phyloP scores from a whole-genome alignment of 2,329 filamentous ascomycete genomes.

The Botryotinia calthae region DNA sequence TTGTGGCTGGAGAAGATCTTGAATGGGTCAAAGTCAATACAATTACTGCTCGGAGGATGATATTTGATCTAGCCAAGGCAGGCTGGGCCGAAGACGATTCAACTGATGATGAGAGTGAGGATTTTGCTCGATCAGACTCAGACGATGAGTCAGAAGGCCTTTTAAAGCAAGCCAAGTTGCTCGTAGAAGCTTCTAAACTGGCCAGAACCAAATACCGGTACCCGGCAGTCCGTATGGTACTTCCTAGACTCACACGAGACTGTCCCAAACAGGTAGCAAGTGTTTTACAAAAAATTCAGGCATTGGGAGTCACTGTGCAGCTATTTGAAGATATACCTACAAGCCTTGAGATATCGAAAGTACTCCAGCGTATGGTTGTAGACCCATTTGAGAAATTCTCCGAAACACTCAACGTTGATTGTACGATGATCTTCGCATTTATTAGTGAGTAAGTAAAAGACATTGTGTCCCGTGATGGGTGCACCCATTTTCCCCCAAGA shows the following conservation, averaged over 20 bases:
- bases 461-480: neutral
- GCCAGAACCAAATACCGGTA: conserved; percentile 57
- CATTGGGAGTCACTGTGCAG: conserved; percentile 43
- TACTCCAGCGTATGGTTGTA: conserved; percentile 39
- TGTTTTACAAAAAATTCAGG: conserved; percentile 54
- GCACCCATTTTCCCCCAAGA: neutral
- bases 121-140: conserved; percentile 28
- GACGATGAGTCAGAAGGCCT: conserved; percentile 49
- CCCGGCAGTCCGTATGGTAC: conserved; percentile 57
- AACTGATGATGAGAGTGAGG: conserved; percentile 45
- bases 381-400: conserved; percentile 43
- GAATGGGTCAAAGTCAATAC: conserved; percentile 70
- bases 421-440: conserved; percentile 65
- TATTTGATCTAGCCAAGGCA: conserved; percentile 67
- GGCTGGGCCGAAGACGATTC: conserved; percentile 55
- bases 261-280: conserved; percentile 52
- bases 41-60: conserved; percentile 58
- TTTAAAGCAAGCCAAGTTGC: conserved; percentile 57
- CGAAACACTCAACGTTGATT: conserved; percentile 53
- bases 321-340: conserved; percentile 34
- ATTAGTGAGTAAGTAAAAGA: conserved; percentile 52
- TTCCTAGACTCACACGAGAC: conserved; percentile 55
- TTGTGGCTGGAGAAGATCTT: conserved; percentile 59
- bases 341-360: conserved; percentile 26
- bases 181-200: conserved; percentile 55